Base-by-base conservation (phyloP, 225 moss, liverwort and hornwort species). In the Straminergon stramineum region DNA sequence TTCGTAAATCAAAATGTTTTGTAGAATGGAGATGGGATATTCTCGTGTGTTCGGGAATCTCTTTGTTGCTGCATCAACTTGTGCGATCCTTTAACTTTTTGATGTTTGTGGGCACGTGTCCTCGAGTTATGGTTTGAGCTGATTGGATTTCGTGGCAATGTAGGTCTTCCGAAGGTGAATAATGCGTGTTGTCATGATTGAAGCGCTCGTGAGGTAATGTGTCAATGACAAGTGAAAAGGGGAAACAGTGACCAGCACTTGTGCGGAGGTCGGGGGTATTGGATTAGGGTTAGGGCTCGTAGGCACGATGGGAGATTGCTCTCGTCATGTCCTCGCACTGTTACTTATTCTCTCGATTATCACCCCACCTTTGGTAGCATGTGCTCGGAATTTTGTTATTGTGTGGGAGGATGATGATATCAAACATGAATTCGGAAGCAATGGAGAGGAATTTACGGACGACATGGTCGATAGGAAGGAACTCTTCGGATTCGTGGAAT, bases 351-450 rank as follows among this genome's bases (percentile, higher is more conserved):
- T 91, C 61, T 87, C 74, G 56, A 56, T 86, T 43, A 57, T 85
- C 57, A 82, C 31, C 20, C 26, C 58, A 15, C 77, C 91, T 84
- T 85, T 89, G 55, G 89, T 88, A 86, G 90, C 88, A 63, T 89
- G 89, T 84, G 91, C 91, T 64, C 91, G 92, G 80, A 95, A 95
- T 79, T 95, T 95, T 51, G 90, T 95, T 23, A 93, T 95, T 45
- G 93, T 93, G 35, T 95, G 92, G 95, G 95, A 95, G 85, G 95
- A 93, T 41, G 95, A 93, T 81, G 93, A 95, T 73, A 70, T 90
- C 39, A 85, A 83, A 51, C 90, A 77, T 84, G 92, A 91, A 43
- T 63, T 89, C 43, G 91, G 84, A 71, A 82, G 88, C 66, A 93
- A 87, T 43, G 91, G 89, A 69, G 95, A 92, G 77, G 95, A 91